Conservation (phyloP, 164 flowering plant genomes). For the Paratinospora sagittata region DNA sequence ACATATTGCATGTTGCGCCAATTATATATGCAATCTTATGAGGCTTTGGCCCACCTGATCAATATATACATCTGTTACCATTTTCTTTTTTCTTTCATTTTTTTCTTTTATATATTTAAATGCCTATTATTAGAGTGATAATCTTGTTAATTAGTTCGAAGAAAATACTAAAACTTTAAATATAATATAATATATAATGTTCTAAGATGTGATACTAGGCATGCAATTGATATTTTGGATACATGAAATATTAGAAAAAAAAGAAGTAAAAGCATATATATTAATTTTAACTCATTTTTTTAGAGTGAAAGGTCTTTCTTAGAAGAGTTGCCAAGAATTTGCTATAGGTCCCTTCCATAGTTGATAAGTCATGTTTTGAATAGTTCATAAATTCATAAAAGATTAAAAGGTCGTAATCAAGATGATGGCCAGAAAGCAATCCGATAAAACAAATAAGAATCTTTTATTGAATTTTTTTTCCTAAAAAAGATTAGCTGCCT, state of each 20-base stretch:
- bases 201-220: no score
- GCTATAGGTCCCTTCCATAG: neutral
- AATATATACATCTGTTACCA: neutral
- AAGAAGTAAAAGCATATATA: no score
- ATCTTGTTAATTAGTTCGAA: no score
- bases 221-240: no score
- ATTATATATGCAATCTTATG: neutral
- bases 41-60: neutral
- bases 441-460: neutral
- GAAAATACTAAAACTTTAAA: no score
- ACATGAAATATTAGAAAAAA: no score
- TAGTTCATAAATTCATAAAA: neutral
- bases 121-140: no score
- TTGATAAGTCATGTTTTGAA: slow-evolving; percentile 4
- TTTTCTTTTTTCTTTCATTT: no score
- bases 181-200: neutral
- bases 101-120: no score
- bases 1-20: neutral
- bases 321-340: neutral
- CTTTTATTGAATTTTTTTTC: neutral
- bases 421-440: slow-evolving; percentile 13
- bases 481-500: neutral
- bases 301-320: no score
- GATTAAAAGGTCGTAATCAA: slow-evolving; percentile 2
- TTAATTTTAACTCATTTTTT: no score